phyloP scores from a whole-genome alignment of 2,329 filamentous ascomycete species.

The Xylariaceae sp. region DNA sequence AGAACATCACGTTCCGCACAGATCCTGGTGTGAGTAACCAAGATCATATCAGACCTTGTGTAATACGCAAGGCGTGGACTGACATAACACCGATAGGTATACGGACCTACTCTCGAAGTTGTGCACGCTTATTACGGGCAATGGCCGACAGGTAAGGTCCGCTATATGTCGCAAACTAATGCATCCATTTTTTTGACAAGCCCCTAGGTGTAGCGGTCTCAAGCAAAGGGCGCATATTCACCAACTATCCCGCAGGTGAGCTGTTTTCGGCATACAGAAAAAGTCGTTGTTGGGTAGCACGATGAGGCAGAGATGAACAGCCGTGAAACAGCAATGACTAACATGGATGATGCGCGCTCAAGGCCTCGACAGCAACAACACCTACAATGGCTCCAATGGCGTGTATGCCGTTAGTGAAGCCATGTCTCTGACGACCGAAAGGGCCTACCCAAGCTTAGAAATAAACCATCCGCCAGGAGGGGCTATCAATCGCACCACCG shows the following conservation, averaged over 20 bases:
- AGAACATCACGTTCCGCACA: constrained; percentile 18
- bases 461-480: constrained; percentile 44
- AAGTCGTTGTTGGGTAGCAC: neutral
- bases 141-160: constrained; percentile 37
- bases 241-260: constrained; percentile 42
- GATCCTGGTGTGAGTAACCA: constrained; percentile 21
- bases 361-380: constrained; percentile 46
- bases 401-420: constrained; percentile 41
- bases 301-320: neutral
- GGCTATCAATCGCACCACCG: constrained; percentile 47
- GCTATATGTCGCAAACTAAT: neutral
- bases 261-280: neutral
- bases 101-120: constrained; percentile 42
- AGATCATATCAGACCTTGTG: neutral
- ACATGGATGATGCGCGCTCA: constrained; percentile 3
- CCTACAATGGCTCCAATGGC: constrained; percentile 31
- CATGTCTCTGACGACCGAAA: constrained; percentile 21
- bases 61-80: neutral
- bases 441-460: constrained; percentile 23
- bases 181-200: neutral
- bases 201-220: constrained; percentile 45
- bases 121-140: constrained; percentile 49
- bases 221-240: constrained; percentile 45
- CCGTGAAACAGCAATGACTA: neutral
- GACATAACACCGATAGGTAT: constrained; percentile 9